phyloP scores from a whole-genome alignment of 176 grass and related monocot species.

The Chrysopogon serrulatus region DNA sequence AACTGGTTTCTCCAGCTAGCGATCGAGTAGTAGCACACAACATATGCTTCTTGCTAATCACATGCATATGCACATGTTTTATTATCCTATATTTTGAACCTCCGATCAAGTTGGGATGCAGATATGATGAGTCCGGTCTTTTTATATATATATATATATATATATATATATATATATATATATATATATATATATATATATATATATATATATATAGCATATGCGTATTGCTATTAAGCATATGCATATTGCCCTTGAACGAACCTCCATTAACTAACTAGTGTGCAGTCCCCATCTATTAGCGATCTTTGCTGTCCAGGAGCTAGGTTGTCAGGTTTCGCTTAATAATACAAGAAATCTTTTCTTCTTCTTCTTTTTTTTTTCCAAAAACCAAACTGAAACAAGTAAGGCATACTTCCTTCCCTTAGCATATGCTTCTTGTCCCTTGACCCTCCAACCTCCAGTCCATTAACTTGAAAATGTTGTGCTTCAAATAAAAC shows the following conservation, averaged over 20 bases:
- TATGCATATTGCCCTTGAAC: not conserved
- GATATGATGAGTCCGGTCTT: not conserved
- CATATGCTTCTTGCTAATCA: not conserved
- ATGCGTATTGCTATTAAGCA: conserved; percentile 14
- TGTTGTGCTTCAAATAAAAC: not conserved
- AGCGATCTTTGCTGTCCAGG: not conserved
- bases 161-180: too few relatives aligned
- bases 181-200: too few relatives aligned
- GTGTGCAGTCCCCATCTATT: not conserved
- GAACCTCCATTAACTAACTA: not conserved
- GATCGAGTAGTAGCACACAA: not conserved
- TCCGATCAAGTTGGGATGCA: not conserved
- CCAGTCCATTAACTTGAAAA: not conserved
- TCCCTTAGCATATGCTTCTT: not conserved
- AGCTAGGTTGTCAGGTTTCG: not conserved
- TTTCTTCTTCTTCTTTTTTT: too few relatives aligned
- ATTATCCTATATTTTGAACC: not conserved
- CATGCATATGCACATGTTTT: not conserved
- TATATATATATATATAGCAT: too few relatives aligned
- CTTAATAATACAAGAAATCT: not conserved
- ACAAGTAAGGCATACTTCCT: not conserved
- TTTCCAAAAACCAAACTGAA: not conserved
- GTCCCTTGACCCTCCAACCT: not conserved
- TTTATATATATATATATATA: too few relatives aligned
- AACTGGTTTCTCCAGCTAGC: not conserved